Evolutionary conservation across 2,329 filamentous ascomycete species (phyloP), one percentile per base, ranked within the genome.

Genomic region (Neonectria hederae): DNA sequence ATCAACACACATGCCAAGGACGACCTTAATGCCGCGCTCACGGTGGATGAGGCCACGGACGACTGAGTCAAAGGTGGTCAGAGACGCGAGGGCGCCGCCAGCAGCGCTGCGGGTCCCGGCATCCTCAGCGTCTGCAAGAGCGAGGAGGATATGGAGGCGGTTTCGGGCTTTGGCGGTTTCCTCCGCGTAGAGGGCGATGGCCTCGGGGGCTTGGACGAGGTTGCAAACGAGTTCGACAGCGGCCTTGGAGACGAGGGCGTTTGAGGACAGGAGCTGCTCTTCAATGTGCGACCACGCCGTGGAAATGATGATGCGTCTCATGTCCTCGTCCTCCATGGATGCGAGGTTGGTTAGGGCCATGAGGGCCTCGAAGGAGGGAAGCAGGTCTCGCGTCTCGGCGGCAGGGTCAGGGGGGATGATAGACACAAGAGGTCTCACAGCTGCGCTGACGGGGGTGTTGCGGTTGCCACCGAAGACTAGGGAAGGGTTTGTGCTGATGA

Each of bases 281-380:
- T 98, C 96, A 46, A 97, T 85, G 21, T 88, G 87, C 1, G 88
- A 77, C 87, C 93, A 97, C 1, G 90, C 88, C 4, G 86, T 82
- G 10, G 91, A 88, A 38, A 97, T 88, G 54, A 97, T 94, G 17
- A 86, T 83, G 38, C 86, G 83, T 48, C 90, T 86, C 6, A 87
- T 85, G 6, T 89, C 86, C 35, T 88, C 84, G 65, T 90, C 86
- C 57, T 94, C 90, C 13, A 90, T 87, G 0, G 93, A 97, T 0
- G 95, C 96, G 8, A 99, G 87, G 72, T 99, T 99, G 0, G 96
- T 98, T 38, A 99, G 86, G 0, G 96, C 95, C 77, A 98, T 91
- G 9, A 99, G 86, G 0, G 91, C 86, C 79, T 99, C 96, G 71
- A 98, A 99, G 0, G 92, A 90, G 0, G 96, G 94, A 0, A 99